phyloP scores from a whole-genome alignment of 2,329 filamentous ascomycete species.

The Microdochium paspali region DNA sequence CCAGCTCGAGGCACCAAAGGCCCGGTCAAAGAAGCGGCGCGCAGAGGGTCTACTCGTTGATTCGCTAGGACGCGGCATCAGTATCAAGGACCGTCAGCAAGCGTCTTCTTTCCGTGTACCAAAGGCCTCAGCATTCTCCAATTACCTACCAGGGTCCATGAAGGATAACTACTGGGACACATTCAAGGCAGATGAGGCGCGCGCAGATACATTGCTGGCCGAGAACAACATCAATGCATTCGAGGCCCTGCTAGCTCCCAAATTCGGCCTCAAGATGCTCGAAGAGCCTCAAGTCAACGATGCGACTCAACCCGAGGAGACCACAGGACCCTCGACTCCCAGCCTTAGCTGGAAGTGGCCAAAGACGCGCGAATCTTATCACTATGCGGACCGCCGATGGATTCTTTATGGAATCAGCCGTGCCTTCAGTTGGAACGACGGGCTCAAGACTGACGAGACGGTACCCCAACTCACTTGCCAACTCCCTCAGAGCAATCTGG shows the following conservation, averaged over 20 bases:
- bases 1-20: slow-evolving; percentile 55
- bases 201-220: slow-evolving; percentile 37
- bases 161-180: slow-evolving; percentile 37
- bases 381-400: slow-evolving; percentile 54
- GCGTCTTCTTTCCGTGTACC: slow-evolving; percentile 18
- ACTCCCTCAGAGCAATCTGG: slow-evolving; percentile 41
- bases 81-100: slow-evolving; percentile 24
- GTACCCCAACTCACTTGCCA: slow-evolving; percentile 26
- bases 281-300: slow-evolving; percentile 8
- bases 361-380: slow-evolving; percentile 31
- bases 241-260: slow-evolving; percentile 38
- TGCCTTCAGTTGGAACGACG: slow-evolving; percentile 45
- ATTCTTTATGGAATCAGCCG: slow-evolving; percentile 54
- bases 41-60: slow-evolving; percentile 59
- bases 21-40: slow-evolving; percentile 43
- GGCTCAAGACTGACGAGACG: slow-evolving; percentile 31
- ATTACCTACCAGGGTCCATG: slow-evolving; percentile 37
- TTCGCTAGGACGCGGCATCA: slow-evolving; percentile 58
- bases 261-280: slow-evolving; percentile 35
- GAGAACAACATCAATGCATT: slow-evolving; percentile 36
- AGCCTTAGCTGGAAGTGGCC: slow-evolving; percentile 43
- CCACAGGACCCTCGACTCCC: slow-evolving; percentile 9
- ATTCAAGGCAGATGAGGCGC: slow-evolving; percentile 31
- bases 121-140: slow-evolving; percentile 22
- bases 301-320: slow-evolving; percentile 7